Evolutionary conservation across 2,329 filamentous ascomycete species (phyloP), one percentile per base, ranked within the genome.

Genomic region (Pseudogymnoascus sp.): DNA sequence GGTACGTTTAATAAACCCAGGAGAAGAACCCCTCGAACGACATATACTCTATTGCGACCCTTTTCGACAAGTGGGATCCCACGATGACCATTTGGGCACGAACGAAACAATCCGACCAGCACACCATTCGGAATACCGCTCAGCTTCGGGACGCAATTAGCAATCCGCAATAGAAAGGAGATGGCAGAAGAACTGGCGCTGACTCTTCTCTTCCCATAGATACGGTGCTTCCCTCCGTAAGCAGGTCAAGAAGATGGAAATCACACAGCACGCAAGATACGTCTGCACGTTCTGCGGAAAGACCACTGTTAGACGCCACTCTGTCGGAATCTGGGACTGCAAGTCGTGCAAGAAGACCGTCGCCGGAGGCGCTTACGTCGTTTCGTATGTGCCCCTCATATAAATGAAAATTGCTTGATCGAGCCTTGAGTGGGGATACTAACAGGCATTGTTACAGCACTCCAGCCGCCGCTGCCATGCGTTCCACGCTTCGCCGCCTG

Each of bases 211-310:
- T 64, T 63, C 66, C 65, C 62, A 70, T 73, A 93, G 91, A 86
- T 96, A 96, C 82, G 94, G 93, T 92, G 93, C 94, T 78, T 97
- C 94, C 76, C 91, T 97, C 82, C 91, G 92, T 83, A 97, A 97
- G 87, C 92, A 92, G 80, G 89, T 94, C 77, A 97, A 97, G 91
- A 97, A 97, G 90, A 96, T 97, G 89, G 94, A 97, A 89, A 90
- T 97, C 80, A 90, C 91, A 75, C 94, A 97, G 82, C 94, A 99
- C 85, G 91, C 92, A 83, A 89, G 89, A 79, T 97, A 97, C 80
- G 87, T 88, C 77, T 97, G 93, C 88, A 93, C 92, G 71, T 99
- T 97, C 90, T 96, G 92, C 86, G 93, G 93, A 77, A 97, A 97
- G 89, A 88, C 87, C 78, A 90, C 88, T 74, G 92, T 96, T 77